phyloP scores from a whole-genome alignment of 208 protist species.

The Crithidia bombi region DNA sequence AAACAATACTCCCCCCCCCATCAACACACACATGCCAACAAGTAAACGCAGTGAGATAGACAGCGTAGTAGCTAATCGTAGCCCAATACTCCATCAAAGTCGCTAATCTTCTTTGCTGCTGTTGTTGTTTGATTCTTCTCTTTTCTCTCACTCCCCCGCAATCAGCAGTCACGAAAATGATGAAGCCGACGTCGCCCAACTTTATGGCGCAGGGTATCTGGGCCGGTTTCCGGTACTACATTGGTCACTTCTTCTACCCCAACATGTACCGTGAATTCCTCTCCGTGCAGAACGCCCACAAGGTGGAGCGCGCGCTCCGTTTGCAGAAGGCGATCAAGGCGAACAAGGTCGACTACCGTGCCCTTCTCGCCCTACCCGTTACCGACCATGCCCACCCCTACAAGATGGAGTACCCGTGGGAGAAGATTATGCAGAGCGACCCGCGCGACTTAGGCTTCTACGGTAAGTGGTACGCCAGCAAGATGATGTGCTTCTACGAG shows the following conservation, averaged over 20 bases:
- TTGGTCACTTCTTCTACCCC: constrained; percentile 91
- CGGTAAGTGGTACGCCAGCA: constrained; percentile 90
- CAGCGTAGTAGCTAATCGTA: constrained; percentile 5
- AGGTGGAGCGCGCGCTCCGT: constrained; percentile 86
- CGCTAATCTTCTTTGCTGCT: not conserved
- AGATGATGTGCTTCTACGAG: constrained; percentile 93
- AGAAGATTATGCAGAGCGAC: constrained; percentile 89
- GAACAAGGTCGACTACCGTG: constrained; percentile 93
- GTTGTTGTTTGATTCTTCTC: not conserved
- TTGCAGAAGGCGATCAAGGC: constrained; percentile 92
- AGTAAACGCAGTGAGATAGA: constrained; percentile 21
- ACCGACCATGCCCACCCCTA: constrained; percentile 93
- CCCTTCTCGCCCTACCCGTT: constrained; percentile 88
- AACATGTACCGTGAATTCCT: constrained; percentile 92
- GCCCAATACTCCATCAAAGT: constrained; percentile 2
- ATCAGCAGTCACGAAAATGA: constrained; percentile 44
- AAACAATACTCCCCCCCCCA: not conserved
- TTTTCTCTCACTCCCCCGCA: not conserved
- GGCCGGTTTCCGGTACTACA: constrained; percentile 87
- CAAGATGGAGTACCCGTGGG: constrained; percentile 93
- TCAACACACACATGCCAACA: not conserved
- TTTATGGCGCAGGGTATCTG: constrained; percentile 88
- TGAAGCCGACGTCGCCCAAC: constrained; percentile 76
- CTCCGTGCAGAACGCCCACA: constrained; percentile 89
- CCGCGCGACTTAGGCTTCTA: constrained; percentile 77